A percentile compares a stretch with the other conserved stretches of the same genome.
Evolutionary conservation across 1,284 basidiomycete species (phyloP).

Genomic region (Athelia psychrophila): DNA sequence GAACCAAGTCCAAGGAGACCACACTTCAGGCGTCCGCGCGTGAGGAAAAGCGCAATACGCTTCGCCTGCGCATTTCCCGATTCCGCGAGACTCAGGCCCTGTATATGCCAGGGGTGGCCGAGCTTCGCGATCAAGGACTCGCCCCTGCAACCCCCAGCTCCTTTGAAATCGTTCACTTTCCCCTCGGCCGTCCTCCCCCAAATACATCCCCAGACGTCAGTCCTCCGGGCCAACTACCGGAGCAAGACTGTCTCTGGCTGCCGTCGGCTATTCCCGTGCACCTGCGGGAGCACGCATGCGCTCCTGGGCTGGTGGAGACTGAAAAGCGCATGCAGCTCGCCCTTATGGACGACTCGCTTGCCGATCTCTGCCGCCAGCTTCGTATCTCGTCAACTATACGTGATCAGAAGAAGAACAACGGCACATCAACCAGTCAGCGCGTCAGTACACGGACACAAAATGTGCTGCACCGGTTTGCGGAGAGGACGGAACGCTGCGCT

Average conservation of each 20-base stretch:
- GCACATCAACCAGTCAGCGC: background rate
- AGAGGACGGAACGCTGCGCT: background rate
- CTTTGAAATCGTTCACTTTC: background rate
- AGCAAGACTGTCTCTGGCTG: background rate
- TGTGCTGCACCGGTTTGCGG: background rate
- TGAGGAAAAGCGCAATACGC: background rate
- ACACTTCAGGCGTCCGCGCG: background rate
- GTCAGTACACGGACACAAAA: background rate
- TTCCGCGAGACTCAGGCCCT: background rate
- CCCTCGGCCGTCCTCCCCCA: background rate
- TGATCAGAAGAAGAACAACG: background rate
- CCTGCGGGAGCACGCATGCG: background rate
- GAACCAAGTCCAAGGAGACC: background rate
- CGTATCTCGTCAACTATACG: background rate
- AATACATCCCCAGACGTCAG: background rate
- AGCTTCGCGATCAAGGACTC: background rate
- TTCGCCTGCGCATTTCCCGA: background rate
- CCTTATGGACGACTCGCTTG: background rate
- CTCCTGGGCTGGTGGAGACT: background rate
- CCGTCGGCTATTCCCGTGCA: background rate
- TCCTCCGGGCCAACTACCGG: background rate
- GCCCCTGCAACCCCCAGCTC: no score
- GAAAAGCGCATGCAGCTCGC: background rate
- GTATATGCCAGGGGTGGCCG: background rate
- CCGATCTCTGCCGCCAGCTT: background rate